Conservation (phyloP, 352 stramenopile species). For the Pythium biforme region DNA sequence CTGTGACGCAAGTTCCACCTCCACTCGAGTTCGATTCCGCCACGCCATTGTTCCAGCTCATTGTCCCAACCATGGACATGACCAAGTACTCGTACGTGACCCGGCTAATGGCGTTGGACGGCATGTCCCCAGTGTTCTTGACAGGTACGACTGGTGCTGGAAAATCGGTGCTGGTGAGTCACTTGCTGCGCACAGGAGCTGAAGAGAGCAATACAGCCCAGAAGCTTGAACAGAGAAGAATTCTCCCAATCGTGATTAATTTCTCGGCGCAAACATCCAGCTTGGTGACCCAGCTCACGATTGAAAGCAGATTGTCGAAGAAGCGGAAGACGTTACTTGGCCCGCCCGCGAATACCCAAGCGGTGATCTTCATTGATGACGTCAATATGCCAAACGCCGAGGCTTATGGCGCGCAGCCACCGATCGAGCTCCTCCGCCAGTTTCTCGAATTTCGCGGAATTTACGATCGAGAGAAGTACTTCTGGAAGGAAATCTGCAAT, state of each 20-base stretch:
- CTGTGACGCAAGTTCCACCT: background rate
- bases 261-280: constrained; percentile 89
- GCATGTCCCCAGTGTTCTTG: constrained; percentile 76
- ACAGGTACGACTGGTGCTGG: constrained; percentile 87
- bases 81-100: constrained; percentile 64
- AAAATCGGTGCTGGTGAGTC: constrained; percentile 86
- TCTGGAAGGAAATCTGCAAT: constrained; percentile 77
- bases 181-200: constrained; percentile 43
- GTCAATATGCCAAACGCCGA: constrained; percentile 89
- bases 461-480: constrained; percentile 83
- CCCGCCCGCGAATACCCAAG: constrained; percentile 58
- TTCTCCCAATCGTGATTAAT: constrained; percentile 62
- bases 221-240: constrained; percentile 19
- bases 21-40: constrained; percentile 23
- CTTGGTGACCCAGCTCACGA: constrained; percentile 71
- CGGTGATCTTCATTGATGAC: constrained; percentile 90
- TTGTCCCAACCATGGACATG: constrained; percentile 67
- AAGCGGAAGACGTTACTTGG: constrained; percentile 92
- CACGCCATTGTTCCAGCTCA: constrained; percentile 46
- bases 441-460: constrained; percentile 68
- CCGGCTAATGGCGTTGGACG: constrained; percentile 51
- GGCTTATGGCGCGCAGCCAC: constrained; percentile 65
- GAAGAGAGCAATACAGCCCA: constrained; percentile 14
- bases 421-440: constrained; percentile 76
- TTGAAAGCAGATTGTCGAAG: constrained; percentile 90